These are phyloP conservation scores for Coemansia sp. DNA, from an alignment of 192 early-diverging fungal species.

Conservation along the genomic window DNA sequence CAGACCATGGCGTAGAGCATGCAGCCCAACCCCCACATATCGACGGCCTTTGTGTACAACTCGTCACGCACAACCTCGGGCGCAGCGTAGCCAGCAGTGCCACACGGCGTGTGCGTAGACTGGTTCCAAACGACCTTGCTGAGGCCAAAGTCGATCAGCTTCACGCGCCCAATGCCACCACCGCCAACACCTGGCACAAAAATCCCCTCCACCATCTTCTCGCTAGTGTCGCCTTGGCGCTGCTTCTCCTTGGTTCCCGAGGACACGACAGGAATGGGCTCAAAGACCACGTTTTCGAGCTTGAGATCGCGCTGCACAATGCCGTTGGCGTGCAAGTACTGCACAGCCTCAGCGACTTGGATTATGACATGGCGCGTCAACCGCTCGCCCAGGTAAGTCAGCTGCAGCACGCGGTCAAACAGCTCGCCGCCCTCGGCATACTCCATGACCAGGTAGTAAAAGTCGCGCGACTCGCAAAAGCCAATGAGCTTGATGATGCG, in stretches of 20 bases:
- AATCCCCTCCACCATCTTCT: constrained; percentile 70
- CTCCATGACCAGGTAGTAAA: constrained; percentile 80
- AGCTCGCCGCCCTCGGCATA: constrained; percentile 86
- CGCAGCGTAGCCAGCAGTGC: constrained; percentile 89
- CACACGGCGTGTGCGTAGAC: constrained; percentile 84
- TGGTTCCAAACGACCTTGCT: constrained; percentile 84
- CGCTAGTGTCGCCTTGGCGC: constrained; percentile 57
- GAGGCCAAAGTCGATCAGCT: constrained; percentile 87
- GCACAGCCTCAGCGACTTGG: constrained; percentile 81
- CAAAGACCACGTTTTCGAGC: constrained; percentile 85
- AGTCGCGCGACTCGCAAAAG: constrained; percentile 71
- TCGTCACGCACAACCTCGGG: constrained; percentile 86
- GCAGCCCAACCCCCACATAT: constrained; percentile 87
- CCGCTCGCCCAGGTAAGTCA: constrained; percentile 78
- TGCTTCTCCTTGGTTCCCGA: constrained; percentile 46
- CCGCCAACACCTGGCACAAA: constrained; percentile 73
- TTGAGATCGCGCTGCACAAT: constrained; percentile 94
- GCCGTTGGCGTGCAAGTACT: constrained; percentile 81
- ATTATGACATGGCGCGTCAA: constrained; percentile 77
- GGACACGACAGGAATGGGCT: constrained; percentile 63
- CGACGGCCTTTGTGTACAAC: constrained; percentile 75
- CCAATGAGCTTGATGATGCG: constrained; percentile 75
- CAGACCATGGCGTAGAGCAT: constrained; percentile 80
- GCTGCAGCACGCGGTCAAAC: constrained; percentile 79
- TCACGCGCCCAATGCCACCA: constrained; percentile 78